Evolutionary conservation across 2,329 filamentous ascomycete species (phyloP).

Genomic region (Aquanectria penicillioides): DNA sequence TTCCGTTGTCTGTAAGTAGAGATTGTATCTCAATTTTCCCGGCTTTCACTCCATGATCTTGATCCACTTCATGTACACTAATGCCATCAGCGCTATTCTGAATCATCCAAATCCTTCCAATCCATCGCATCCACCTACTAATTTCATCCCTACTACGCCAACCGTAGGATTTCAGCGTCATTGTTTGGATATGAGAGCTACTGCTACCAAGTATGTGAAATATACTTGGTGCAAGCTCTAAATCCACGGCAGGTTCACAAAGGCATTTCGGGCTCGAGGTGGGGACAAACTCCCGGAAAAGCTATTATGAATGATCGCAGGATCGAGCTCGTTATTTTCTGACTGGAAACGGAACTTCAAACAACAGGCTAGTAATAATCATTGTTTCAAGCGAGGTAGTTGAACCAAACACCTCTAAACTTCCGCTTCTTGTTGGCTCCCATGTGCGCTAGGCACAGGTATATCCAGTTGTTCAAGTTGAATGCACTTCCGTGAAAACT

Average conservation of each 20-base stretch:
- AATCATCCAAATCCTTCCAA: too few species aligned
- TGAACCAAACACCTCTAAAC: background rate
- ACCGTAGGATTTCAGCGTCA: background rate
- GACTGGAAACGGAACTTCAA: background rate
- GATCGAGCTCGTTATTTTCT: background rate
- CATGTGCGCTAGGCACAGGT: background rate
- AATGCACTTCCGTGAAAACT: background rate
- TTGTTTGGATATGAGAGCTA: background rate
- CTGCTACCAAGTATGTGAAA: background rate
- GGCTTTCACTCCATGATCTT: too few species aligned
- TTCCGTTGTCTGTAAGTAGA: too few species aligned
- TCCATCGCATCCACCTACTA: too few species aligned
- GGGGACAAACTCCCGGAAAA: background rate
- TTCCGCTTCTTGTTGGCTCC: background rate
- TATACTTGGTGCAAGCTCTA: background rate
- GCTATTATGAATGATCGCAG: background rate
- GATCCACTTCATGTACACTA: too few species aligned
- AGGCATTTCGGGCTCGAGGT: background rate
- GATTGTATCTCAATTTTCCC: too few species aligned
- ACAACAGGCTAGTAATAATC: background rate
- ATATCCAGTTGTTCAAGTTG: background rate
- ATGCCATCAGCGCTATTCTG: too few species aligned
- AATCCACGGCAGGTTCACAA: background rate
- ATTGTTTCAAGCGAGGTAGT: background rate
- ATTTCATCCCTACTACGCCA: background rate